Base-by-base conservation (phyloP, 805 yeast genomes). In the Spencermartinsiella europaea region DNA sequence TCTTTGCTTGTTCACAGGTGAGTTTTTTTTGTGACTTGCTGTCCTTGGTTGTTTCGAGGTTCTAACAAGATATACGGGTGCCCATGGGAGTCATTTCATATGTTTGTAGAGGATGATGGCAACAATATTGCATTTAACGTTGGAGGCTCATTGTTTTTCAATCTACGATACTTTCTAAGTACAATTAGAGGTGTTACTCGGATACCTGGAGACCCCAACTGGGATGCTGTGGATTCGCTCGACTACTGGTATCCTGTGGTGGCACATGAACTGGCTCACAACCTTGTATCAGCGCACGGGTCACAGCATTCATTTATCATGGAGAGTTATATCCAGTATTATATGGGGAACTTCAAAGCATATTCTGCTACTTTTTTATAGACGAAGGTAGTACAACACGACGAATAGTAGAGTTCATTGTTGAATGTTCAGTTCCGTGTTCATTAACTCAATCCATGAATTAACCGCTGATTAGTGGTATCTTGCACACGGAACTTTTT, bases 261-360 rank as follows among this genome's bases (percentile, higher is more conserved):
- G 50, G 70, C 72, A 0, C 73, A 68, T 41, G 73, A 68, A 45
- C 50, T 68, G 44, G 73, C 73, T 7, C 73, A 68, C 49, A 69
- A 68, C 44, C 37, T 67, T 31, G 66, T 52, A 5, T 12, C 50
- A 3, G 47, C 56, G 10, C 73, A 69, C 50, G 71, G 70, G 12
- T 58, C 62, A 19, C 46, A 48, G 28, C 73, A 69, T 46, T 61
- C 69, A 4, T 64, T 50, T 40, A 61, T 55, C 40, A 51, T 66
- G 1, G 73, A 68, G 49, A 53, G 61, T 5, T 63, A 59, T 34
- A 49, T 61, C 10, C 66, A 63, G 43, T 35, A 42, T 21, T 59
- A 58, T 36, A 53, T 68, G 50, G 60, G 54, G 15, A 47, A 41
- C 25, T 60, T 51, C 45, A 50, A 44, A 35, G 34, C 25, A 16